A percentile compares a stretch with the other conserved stretches of the same genome.
Evolutionary conservation across 2,329 filamentous ascomycete species (phyloP).

Genomic region (Venturiaceae sp.): DNA sequence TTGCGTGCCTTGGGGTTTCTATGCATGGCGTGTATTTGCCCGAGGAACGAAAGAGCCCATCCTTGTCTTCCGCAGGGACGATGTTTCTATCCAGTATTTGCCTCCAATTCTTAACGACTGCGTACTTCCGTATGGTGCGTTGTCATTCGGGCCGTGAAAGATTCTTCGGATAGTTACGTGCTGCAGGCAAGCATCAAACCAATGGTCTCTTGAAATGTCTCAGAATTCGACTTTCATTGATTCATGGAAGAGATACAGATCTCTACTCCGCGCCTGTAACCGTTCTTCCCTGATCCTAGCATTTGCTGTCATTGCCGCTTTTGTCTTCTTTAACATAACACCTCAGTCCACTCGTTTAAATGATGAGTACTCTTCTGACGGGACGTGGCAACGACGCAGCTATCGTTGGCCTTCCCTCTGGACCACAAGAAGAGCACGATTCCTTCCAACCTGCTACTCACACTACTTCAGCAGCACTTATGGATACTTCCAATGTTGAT

Average conservation of each 20-base stretch:
- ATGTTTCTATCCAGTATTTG: neutral
- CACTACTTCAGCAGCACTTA: neutral
- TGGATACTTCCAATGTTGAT: neutral
- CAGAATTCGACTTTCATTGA: neutral
- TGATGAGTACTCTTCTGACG: neutral
- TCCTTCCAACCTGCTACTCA: neutral
- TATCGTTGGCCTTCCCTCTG: neutral
- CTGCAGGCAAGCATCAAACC: conserved; percentile 3
- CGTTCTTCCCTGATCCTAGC: neutral
- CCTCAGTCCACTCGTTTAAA: neutral
- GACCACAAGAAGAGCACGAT: conserved; percentile 1
- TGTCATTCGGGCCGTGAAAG: conserved; percentile 1
- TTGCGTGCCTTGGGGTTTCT: neutral
- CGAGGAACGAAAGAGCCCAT: neutral
- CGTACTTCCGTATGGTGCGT: conserved; percentile 3
- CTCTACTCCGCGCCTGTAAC: neutral
- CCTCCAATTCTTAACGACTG: neutral
- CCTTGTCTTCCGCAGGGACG: neutral
- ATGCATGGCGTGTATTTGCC: neutral
- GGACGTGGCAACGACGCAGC: neutral
- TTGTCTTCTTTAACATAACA: neutral
- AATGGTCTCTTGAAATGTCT: conserved; percentile 4
- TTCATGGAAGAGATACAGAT: neutral
- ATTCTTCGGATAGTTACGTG: neutral
- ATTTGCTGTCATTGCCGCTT: neutral